Evolutionary conservation across 371 early-diverging fungal genomes (phyloP).

Genomic region (Mucor saturninus): DNA sequence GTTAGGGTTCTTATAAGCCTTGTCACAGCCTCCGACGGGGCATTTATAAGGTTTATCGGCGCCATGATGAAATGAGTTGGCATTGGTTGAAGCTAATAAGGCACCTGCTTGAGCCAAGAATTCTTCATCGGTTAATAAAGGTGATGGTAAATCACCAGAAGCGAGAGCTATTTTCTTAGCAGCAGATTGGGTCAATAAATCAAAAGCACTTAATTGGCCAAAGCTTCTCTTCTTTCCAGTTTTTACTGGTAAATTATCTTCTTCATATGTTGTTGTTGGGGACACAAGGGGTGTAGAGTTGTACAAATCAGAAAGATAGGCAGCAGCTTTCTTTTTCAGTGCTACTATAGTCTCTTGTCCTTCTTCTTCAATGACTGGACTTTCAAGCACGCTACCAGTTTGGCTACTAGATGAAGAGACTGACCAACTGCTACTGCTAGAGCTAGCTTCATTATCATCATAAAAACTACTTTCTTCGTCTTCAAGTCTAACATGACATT

Average conservation of each 20-base stretch:
- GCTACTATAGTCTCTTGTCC: conserved; percentile 20
- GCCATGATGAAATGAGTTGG: conserved; percentile 9
- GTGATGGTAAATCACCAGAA: conserved; percentile 26
- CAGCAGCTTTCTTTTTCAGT: conserved; percentile 38
- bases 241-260: conserved; percentile 8
- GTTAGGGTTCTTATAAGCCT: conserved; percentile 97
- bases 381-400: conserved; percentile 34
- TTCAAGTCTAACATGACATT: conserved; percentile 85
- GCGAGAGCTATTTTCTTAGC: conserved; percentile 43
- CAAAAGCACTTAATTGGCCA: conserved; percentile 25
- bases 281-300: conserved; percentile 21
- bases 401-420: conserved; percentile 18
- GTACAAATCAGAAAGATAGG: conserved; percentile 39
- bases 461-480: conserved; percentile 57
- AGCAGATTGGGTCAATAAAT: conserved; percentile 37
- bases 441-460: conserved; percentile 19
- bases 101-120: conserved; percentile 51
- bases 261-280: conserved; percentile 3
- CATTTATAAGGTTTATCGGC: conserved; percentile 84
- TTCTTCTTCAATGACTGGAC: conserved; percentile 35
- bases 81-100: conserved; percentile 38
- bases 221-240: conserved; percentile 37
- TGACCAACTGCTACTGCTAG: conserved; percentile 31
- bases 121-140: conserved; percentile 43
- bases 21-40: conserved; percentile 83